Conservation (phyloP, 2,329 filamentous ascomycete species). For the Westerdykella sp. region DNA sequence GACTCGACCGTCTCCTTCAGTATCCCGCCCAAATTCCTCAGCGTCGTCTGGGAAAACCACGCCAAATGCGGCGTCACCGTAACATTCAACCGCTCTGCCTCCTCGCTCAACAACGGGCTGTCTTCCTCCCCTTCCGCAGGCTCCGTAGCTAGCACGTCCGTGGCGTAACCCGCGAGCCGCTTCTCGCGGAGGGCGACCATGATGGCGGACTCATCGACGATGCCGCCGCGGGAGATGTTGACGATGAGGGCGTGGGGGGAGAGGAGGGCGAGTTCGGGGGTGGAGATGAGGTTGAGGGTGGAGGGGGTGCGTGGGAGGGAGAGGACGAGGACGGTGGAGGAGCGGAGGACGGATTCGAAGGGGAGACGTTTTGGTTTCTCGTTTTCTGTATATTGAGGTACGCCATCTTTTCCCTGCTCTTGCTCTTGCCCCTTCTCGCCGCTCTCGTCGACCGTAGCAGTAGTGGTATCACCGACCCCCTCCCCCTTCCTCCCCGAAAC, state of each 20-base stretch:
- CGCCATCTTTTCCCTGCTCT: not conserved
- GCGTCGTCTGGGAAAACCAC: slow-evolving; percentile 47
- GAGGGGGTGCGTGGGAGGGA: slow-evolving; percentile 28
- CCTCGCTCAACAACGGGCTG: slow-evolving; percentile 41
- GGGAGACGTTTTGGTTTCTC: slow-evolving; percentile 19
- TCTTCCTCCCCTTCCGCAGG: slow-evolving; percentile 40
- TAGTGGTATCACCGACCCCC: not conserved
- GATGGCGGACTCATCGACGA: slow-evolving; percentile 47
- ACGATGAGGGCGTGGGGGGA: slow-evolving; percentile 41
- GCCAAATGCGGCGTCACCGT: slow-evolving; percentile 50
- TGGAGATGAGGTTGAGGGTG: slow-evolving; percentile 30
- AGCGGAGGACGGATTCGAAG: slow-evolving; percentile 34
- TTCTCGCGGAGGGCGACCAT: slow-evolving; percentile 41
- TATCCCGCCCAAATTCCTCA: slow-evolving; percentile 41
- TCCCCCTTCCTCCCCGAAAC: slow-evolving; percentile 38
- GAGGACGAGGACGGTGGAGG: slow-evolving; percentile 36
- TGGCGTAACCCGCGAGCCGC: slow-evolving; percentile 45
- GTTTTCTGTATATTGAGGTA: slow-evolving; percentile 3
- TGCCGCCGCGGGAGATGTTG: slow-evolving; percentile 47
- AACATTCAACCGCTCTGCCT: slow-evolving; percentile 44
- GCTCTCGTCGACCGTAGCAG: not conserved
- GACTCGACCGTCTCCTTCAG: slow-evolving; percentile 45
- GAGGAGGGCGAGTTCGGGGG: slow-evolving; percentile 42
- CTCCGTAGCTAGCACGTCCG: slow-evolving; percentile 47
- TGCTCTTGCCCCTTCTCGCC: not conserved